These are phyloP conservation scores for Microcera coccophila DNA, from an alignment of 2,329 filamentous ascomycete species.

Conservation along the genomic window DNA sequence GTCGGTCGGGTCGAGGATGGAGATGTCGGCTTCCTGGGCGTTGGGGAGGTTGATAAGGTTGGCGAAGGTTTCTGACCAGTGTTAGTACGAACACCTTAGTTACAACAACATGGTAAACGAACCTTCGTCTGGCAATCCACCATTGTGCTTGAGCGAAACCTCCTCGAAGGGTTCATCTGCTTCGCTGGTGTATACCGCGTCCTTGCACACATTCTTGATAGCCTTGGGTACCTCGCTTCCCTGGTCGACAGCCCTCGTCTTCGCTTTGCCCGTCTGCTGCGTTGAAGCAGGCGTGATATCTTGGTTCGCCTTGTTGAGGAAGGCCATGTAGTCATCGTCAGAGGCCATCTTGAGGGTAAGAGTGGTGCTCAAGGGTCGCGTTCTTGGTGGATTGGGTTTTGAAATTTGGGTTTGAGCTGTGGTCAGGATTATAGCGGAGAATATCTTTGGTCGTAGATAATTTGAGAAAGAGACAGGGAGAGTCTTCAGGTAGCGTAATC, in stretches of 20 bases:
- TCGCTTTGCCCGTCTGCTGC: conserved; percentile 38
- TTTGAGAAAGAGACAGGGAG: conserved; percentile 1
- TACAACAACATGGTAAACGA: conserved; percentile 25
- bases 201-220: conserved; percentile 48
- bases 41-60: conserved; percentile 58
- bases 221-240: conserved; percentile 58
- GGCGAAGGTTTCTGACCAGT: conserved; percentile 61
- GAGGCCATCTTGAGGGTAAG: conserved; percentile 55
- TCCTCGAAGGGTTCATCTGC: conserved; percentile 82
- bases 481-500: conserved; percentile 8
- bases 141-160: conserved; percentile 62
- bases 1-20: conserved; percentile 62
- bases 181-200: conserved; percentile 71
- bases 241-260: conserved; percentile 49
- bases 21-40: conserved; percentile 53
- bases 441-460: not conserved
- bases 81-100: conserved; percentile 1
- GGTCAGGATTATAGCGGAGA: not conserved
- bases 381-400: conserved; percentile 1
- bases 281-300: conserved; percentile 48
- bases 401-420: not conserved
- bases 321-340: conserved; percentile 79
- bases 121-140: conserved; percentile 59
- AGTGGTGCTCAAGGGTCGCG: conserved; percentile 20
- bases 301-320: conserved; percentile 82